Evolutionary conservation across 1,284 basidiomycete genomes (phyloP), one percentile per base, ranked within the genome.

Genomic region (Afroboletus lepidellus): DNA sequence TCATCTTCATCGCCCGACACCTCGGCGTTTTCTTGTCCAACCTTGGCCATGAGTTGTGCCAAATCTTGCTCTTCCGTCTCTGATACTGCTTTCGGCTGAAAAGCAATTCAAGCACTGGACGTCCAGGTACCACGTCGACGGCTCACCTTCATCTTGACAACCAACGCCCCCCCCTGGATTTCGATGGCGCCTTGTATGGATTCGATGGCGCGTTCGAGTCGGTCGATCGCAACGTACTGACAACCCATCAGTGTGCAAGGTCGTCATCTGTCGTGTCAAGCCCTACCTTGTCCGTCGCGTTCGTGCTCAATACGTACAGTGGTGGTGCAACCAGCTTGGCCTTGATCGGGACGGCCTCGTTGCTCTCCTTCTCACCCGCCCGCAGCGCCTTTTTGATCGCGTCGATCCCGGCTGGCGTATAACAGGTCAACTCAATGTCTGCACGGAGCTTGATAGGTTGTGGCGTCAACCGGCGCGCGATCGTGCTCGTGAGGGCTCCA

Each of bases 371-470:
- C 72, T 99, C 97, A 20, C 95, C 96, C 3, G 91, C 90, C 47
- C 84, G 80, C 41, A 99, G 79, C 0, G 97, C 96, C 50, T 85
- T 87, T 74, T 94, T 94, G 73, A 99, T 98, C 3, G 96, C 95
- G 65, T 98, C 94, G 67, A 99, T 99, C n/a, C 97, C 97, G 32
- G 91, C 85, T 54, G 94, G 95, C 6, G 90, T 90, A 73, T 98
- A 99, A 74, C 96, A 99, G 37, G 94, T 98, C 49, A 99, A 78
- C 73, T 99, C 95, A 59, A 99, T 90, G 74, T 99, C 97, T 20
- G 97, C 94, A 66, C 96, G 93, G 50, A 99, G 85, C 77, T 98
- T 99, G 80, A 99, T 96, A 12, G 97, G 95, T 72, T 99, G 97
- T 13, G 96, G 97, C 2, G 96, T 99, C 52, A 99, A 79, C 39